Conservation (phyloP, 2,329 filamentous ascomycete genomes). For the Mycogone perniciosa region DNA sequence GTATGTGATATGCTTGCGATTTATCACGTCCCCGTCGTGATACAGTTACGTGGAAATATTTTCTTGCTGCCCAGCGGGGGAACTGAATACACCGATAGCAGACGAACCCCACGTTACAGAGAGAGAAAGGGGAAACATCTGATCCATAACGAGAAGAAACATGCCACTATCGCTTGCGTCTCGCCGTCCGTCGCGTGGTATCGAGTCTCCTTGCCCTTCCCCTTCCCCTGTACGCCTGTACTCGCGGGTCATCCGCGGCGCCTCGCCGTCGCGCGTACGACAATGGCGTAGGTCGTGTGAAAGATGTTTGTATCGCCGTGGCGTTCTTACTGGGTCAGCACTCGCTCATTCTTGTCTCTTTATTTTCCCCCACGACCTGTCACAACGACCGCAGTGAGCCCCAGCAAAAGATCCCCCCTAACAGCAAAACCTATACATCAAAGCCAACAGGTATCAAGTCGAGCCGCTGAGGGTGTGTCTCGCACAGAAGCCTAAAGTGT, state of each 20-base stretch:
- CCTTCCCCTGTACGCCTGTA: not conserved
- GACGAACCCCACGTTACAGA: not conserved
- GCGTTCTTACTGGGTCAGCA: not conserved
- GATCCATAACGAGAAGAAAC: not conserved
- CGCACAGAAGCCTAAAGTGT: not conserved
- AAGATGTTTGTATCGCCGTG: constrained; percentile 3
- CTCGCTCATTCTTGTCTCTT: not conserved
- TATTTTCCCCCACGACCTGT: not conserved
- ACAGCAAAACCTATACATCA: not conserved
- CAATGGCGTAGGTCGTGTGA: constrained; percentile 12
- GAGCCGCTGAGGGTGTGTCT: not conserved
- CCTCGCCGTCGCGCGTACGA: constrained; percentile 4
- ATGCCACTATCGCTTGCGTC: not conserved
- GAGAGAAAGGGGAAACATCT: not conserved
- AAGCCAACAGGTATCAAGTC: not conserved
- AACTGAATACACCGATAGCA: not conserved
- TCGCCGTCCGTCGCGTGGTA: not conserved
- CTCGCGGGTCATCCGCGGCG: not conserved
- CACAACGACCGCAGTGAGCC: not conserved
- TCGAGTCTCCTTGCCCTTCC: not conserved
- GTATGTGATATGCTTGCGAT: too few relatives aligned
- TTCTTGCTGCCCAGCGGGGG: too few relatives aligned
- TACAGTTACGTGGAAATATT: too few relatives aligned
- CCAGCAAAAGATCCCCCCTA: not conserved
- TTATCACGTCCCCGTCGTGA: too few relatives aligned